Evolutionary conservation across 305 asterid species (phyloP).

Genomic region (Solanum aculeatissimum): DNA sequence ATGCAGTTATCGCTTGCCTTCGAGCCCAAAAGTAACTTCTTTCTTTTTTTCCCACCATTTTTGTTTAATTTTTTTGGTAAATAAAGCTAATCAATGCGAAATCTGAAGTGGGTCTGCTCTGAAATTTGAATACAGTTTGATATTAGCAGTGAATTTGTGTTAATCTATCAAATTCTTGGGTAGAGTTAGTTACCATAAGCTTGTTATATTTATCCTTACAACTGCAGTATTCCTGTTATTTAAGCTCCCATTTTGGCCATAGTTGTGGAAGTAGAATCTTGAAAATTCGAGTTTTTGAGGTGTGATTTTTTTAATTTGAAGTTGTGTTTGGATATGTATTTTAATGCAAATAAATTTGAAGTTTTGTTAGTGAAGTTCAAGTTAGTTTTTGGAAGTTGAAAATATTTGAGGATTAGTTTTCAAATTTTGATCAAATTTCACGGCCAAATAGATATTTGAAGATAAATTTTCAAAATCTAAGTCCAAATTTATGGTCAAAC

Average conservation of each 20-base stretch:
- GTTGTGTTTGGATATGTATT: background rate
- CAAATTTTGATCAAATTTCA: background rate
- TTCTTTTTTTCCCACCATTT: background rate
- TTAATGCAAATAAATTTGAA: fast-evolving
- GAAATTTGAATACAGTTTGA: background rate
- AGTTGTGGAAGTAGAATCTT: background rate
- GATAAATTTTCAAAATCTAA: background rate
- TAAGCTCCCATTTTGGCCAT: background rate
- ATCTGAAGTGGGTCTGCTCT: background rate
- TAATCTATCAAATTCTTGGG: background rate
- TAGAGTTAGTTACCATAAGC: background rate
- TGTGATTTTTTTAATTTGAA: background rate
- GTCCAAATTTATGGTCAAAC: no score
- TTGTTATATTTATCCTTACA: background rate
- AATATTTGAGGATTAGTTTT: background rate
- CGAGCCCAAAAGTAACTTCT: conserved; percentile 50
- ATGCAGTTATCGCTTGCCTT: conserved; percentile 76
- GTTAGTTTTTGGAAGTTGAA: background rate
- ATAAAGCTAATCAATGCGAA: background rate
- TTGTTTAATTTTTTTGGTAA: background rate
- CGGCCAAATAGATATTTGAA: background rate
- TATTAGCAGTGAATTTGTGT: background rate
- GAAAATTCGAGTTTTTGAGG: background rate
- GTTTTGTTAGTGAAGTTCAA: background rate
- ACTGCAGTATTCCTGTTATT: background rate